Percentiles rank a stretch among this genome's conserved stretches.
Evolutionary conservation across 2,329 filamentous ascomycete species (phyloP).

Genomic region (Hysterium pulicare): DNA sequence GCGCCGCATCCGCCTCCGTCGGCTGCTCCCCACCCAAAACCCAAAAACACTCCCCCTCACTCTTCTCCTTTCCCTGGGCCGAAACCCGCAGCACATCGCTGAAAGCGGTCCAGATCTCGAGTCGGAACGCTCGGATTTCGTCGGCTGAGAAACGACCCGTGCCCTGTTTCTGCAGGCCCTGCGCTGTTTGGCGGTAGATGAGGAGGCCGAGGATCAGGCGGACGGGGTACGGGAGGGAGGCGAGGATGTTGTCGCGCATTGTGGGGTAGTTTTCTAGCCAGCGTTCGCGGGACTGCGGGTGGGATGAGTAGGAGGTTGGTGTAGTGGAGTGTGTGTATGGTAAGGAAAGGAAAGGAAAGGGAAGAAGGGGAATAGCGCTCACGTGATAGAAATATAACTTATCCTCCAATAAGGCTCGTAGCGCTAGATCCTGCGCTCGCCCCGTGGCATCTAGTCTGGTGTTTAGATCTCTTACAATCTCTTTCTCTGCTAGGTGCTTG

Average conservation of each 20-base stretch:
- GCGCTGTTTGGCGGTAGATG: slow-evolving; percentile 42
- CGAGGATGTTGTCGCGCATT: slow-evolving; percentile 54
- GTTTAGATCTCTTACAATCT: slow-evolving; percentile 50
- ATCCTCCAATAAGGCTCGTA: slow-evolving; percentile 58
- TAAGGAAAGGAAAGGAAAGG: neutral
- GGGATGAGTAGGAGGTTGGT: neutral
- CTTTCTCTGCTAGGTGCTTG: slow-evolving; percentile 41
- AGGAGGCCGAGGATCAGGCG: slow-evolving; percentile 52
- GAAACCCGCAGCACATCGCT: slow-evolving; percentile 44
- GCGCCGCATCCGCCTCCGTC: slow-evolving; percentile 55
- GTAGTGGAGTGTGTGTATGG: too few species aligned
- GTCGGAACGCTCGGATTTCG: slow-evolving; percentile 47
- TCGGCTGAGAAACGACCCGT: slow-evolving; percentile 49
- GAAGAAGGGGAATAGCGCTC: slow-evolving; percentile 5
- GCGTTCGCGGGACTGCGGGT: slow-evolving; percentile 46
- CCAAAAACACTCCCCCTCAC: slow-evolving; percentile 51
- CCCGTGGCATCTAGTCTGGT: slow-evolving; percentile 36
- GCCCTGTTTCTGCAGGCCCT: slow-evolving; percentile 56
- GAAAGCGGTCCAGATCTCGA: slow-evolving; percentile 55
- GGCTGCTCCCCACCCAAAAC: slow-evolving; percentile 51
- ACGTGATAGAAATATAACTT: slow-evolving; percentile 58
- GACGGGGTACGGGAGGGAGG: slow-evolving; percentile 50
- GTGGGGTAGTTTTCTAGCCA: slow-evolving; percentile 59
- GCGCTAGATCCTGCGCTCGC: slow-evolving; percentile 49
- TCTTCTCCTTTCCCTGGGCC: slow-evolving; percentile 19